Evolutionary conservation across 306 rosid species (phyloP), one percentile per base, ranked within the genome.

Genomic region (Quercus gilva): DNA sequence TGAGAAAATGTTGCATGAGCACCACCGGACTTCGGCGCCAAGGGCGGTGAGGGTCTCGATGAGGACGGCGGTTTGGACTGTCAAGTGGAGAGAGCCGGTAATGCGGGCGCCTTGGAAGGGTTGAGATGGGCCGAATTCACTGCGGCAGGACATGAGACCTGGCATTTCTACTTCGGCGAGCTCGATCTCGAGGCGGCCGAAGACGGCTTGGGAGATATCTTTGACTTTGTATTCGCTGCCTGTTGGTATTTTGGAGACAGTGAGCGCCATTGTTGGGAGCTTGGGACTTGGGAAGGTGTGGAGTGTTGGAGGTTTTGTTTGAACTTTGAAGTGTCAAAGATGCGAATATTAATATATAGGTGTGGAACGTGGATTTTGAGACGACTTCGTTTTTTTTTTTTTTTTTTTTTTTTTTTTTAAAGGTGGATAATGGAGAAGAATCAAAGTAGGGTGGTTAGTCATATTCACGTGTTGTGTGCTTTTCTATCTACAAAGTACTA

Each of bases 11-110:
- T 95, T 95, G 89, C 98, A 92, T 23, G 97, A 91, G 55, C 97
- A 92, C 99, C 99, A 95, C 15, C 99, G 92, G 58, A 95, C 99
- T 70, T 95, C 91, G 0, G 99, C 97, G 21, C 99, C 99, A 76
- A 95, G 96, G 11, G 99, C 91, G 15, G 98, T 95, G 25, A 92
- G 92, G 83, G 99, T 92, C 73, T 95, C 99, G 49, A 95, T 95
- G 58, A 95, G 96, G 76, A 95, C 99, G 18, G 98, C 98, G 58
- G 98, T 95, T 59, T 95, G 98, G 55, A 95, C 90, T 31, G 98
- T 95, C 99, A 92, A 92, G 91, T 95, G 99, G n/a, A 95, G 98
- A 1, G 98, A 95, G 8, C 98, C 99, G 18, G 99, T 95, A 89
- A 95, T 95, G 5, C 19, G 81, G 6, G 97, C 96, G 0, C 98